Percentiles rank a stretch among this genome's conserved stretches.
phyloP scores from a whole-genome alignment of 2,329 filamentous ascomycete species.

The Calonectria hongkongensis region DNA sequence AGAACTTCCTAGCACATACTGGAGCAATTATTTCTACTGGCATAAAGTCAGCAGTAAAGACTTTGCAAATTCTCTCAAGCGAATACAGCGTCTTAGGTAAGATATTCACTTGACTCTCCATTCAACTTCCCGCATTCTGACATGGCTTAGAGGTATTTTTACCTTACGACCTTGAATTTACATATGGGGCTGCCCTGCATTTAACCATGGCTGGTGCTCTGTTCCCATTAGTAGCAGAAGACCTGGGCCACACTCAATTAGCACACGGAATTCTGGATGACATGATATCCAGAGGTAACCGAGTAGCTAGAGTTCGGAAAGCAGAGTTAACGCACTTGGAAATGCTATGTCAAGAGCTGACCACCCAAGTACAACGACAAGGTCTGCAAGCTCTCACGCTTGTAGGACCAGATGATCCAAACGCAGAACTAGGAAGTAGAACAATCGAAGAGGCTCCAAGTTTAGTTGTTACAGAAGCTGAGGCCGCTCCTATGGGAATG shows the following conservation, averaged over 20 bases:
- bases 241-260: slow-evolving; percentile 46
- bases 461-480: slow-evolving; percentile 14
- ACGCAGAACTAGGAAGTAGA: neutral
- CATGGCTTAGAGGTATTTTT: slow-evolving; percentile 59
- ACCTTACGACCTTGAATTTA: slow-evolving; percentile 63
- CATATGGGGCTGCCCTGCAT: slow-evolving; percentile 59
- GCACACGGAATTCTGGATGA: slow-evolving; percentile 58
- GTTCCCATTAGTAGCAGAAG: slow-evolving; percentile 57
- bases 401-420: slow-evolving; percentile 22
- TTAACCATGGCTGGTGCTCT: slow-evolving; percentile 61
- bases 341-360: slow-evolving; percentile 55
- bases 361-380: slow-evolving; percentile 48
- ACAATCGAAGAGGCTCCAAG: neutral
- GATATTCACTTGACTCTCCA: neutral
- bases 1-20: slow-evolving; percentile 58
- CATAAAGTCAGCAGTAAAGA: slow-evolving; percentile 64
- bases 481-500: slow-evolving; percentile 15
- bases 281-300: slow-evolving; percentile 59
- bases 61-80: slow-evolving; percentile 60
- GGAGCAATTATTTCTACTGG: slow-evolving; percentile 61
- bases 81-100: slow-evolving; percentile 61
- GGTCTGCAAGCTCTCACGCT: slow-evolving; percentile 53
- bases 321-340: slow-evolving; percentile 58
- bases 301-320: slow-evolving; percentile 57
- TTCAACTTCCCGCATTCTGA: neutral